Base-by-base conservation (phyloP, 2,329 filamentous ascomycete species). In the Pestalotiopsis fici region DNA sequence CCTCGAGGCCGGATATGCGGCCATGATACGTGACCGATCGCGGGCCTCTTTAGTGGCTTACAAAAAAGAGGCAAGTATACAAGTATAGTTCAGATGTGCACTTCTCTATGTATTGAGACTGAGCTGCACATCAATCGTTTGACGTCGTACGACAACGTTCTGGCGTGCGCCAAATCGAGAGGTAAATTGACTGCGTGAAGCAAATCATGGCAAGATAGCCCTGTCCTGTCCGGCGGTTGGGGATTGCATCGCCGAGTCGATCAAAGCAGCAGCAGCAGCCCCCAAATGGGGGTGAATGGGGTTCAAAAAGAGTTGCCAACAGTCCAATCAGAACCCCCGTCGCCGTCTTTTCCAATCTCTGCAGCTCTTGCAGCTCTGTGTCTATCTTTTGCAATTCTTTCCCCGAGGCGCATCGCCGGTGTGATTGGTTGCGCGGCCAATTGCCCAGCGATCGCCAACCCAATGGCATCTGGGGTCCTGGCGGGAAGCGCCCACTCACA, bases 401-500 rank as follows among this genome's bases (percentile, higher is more conserved):
- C 28, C 57, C 54, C 18, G n/a, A 50, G 43, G 63, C 63, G 54
- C 15, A 57, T 27, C 63, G 63, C 54, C 31, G n/a, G 54, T 27
- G 63, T 65, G 37, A 65, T 65, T 65, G 63, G 63, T 31, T 65
- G 54, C 27, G 25, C n/a, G 11, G 31, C 7, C 39, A 25, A 21
- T 13, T 57, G 21, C 37, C 28, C 54, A 31, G 11, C 12, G 63
- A 59, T 59, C 35, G 39, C 39, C 54, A 35, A 35, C 31, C 63
- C 63, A 65, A 65, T 65, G 43, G 31, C 31, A 37, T 27, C 25
- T 39, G 39, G 63, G 50, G 43, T 50, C 27, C n/a, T 35, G 31
- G 37, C 28, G 50, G 63, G 63, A 65, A 65, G 50, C 63, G 63
- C 63, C 63, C 63, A 65, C 50, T 64, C 15, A 59, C 21, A 13